Percentiles rank a stretch among this genome's conserved stretches.
Conservation (phyloP, 805 yeast genomes). For the Diddensiella caesifluorescens region DNA sequence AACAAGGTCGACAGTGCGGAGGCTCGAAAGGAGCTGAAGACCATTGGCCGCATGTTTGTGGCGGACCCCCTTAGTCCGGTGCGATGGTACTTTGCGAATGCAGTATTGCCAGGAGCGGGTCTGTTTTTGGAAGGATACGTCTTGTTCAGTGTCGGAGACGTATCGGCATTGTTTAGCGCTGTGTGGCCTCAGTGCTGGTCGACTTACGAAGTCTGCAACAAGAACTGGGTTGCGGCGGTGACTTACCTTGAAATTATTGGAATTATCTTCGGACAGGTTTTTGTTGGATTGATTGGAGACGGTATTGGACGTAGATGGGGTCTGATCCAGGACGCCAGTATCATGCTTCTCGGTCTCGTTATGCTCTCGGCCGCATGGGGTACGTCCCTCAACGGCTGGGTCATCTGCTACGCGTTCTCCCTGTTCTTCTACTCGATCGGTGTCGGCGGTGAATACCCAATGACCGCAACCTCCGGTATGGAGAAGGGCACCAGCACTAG, state of each 20-base stretch:
- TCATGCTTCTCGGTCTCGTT: slow-evolving; percentile 52
- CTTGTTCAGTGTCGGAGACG: slow-evolving; percentile 35
- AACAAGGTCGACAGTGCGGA: slow-evolving; percentile 27
- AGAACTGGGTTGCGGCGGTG: slow-evolving; percentile 34
- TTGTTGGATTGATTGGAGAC: slow-evolving; percentile 53
- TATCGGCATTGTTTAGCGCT: slow-evolving; percentile 27
- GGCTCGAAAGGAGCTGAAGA: slow-evolving; percentile 25
- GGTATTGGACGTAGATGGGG: slow-evolving; percentile 58
- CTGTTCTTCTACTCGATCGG: slow-evolving; percentile 48
- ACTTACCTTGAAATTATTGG: slow-evolving; percentile 38
- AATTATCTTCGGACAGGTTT: slow-evolving; percentile 56
- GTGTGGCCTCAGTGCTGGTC: slow-evolving; percentile 38
- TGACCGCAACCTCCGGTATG: slow-evolving; percentile 56
- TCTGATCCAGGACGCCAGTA: slow-evolving; percentile 51
- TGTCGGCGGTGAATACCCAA: slow-evolving; percentile 66
- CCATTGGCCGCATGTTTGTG: slow-evolving; percentile 27
- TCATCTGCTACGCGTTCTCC: slow-evolving; percentile 42
- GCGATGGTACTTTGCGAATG: slow-evolving; percentile 33
- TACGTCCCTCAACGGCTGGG: slow-evolving; percentile 48
- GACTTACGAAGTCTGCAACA: slow-evolving; percentile 27
- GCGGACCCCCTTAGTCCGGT: slow-evolving; percentile 34
- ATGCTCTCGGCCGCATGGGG: slow-evolving; percentile 61
- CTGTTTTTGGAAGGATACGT: slow-evolving; percentile 36
- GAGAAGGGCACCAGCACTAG: slow-evolving; percentile 45
- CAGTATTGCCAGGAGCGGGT: slow-evolving; percentile 37